Evolutionary conservation across 257 asterid genomes (phyloP).

Genomic region (Solanum tacnaense): DNA sequence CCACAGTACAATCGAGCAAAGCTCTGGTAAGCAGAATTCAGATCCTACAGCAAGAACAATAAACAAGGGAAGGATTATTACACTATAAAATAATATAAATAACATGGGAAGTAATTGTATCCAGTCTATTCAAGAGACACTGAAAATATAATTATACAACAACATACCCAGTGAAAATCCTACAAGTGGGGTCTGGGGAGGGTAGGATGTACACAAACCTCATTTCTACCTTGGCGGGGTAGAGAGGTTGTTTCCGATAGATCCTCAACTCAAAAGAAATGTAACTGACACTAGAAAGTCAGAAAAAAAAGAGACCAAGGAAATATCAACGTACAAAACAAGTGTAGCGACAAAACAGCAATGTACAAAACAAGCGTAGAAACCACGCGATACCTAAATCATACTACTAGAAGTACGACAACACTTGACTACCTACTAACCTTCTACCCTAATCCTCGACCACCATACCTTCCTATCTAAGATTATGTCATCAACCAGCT

Average conservation of each 20-base stretch:
- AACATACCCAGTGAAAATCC: not conserved
- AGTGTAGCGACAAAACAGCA: not conserved
- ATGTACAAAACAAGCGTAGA: not conserved
- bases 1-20: conserved; percentile 88
- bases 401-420: not conserved
- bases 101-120: not conserved
- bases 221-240: not conserved
- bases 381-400: not conserved
- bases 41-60: conserved; percentile 43
- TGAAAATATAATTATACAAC: not conserved
- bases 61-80: not conserved
- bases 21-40: conserved; percentile 92
- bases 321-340: not conserved
- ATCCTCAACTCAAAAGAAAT: not conserved
- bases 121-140: not conserved
- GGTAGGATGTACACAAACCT: not conserved
- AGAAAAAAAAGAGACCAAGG: not conserved
- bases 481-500: not conserved
- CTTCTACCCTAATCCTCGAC: not conserved
- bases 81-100: not conserved
- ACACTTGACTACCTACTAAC: not conserved
- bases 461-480: not conserved
- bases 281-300: not conserved
- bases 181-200: not conserved
- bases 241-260: not conserved